Conservation (phyloP, 768 basidiomycete genomes). For the Lactifluus echinatus region DNA sequence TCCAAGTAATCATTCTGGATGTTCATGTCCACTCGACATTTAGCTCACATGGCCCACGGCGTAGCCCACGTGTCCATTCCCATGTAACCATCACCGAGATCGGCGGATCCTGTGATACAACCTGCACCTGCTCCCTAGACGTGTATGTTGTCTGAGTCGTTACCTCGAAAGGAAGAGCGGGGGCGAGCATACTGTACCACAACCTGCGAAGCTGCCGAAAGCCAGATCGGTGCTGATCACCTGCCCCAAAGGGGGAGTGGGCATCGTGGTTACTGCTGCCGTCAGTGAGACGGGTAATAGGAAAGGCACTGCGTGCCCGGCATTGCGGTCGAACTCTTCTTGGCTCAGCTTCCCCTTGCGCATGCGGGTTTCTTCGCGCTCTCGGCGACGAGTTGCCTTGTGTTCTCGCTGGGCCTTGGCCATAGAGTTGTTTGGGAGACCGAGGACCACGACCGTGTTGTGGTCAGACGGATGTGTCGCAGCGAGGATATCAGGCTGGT, state of each 20-base stretch:
- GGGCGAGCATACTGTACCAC: not conserved
- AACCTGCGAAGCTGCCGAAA: constrained; percentile 8
- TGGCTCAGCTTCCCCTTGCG: constrained; percentile 9
- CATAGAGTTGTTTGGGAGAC: constrained; percentile 1
- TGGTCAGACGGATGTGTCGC: constrained; percentile 53
- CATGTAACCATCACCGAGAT: not conserved
- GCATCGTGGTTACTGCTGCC: not conserved
- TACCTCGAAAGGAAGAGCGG: not conserved
- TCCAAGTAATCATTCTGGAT: not conserved
- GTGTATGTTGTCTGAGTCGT: not conserved
- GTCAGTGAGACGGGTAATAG: constrained; percentile 9
- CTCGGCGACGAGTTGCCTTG: constrained; percentile 9
- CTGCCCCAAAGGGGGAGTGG: not conserved
- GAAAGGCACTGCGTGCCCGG: constrained; percentile 2
- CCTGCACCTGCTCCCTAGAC: constrained; percentile 5
- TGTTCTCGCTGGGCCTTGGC: constrained; percentile 13
- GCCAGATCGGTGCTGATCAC: not conserved
- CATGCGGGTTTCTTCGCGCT: constrained; percentile 5
- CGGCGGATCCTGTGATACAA: constrained; percentile 3
- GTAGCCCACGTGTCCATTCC: not conserved
- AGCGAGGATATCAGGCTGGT: constrained; percentile 32
- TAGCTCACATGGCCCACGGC: not conserved
- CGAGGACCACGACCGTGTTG: constrained; percentile 34
- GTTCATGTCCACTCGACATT: too few relatives aligned
- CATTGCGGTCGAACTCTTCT: constrained; percentile 13